Percentiles rank a stretch among this genome's conserved stretches.
These are phyloP conservation scores for Ceratocystis cubensis DNA, from an alignment of 2,329 filamentous ascomycete species.

Conservation along the genomic window DNA sequence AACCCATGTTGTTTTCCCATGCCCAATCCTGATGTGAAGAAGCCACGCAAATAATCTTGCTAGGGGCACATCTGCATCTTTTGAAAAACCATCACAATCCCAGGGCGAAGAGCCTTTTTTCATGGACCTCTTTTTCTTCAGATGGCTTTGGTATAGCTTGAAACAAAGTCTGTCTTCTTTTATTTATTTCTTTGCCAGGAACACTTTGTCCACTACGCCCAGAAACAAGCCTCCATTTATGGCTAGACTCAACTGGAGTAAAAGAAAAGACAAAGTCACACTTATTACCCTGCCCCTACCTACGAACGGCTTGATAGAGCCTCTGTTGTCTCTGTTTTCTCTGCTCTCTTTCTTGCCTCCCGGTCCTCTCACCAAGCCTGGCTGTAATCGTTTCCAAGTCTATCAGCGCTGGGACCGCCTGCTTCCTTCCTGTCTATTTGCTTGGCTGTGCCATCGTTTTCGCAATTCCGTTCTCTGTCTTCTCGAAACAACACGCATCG, in stretches of 20 bases:
- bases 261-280: neutral
- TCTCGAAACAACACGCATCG: neutral
- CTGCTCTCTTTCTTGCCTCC: neutral
- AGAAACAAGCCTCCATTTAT: neutral
- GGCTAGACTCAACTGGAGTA: neutral
- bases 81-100: neutral
- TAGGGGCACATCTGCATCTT: neutral
- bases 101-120: neutral
- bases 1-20: neutral
- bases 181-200: neutral
- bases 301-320: neutral
- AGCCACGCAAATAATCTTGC: neutral
- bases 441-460: neutral
- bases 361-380: neutral
- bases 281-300: neutral
- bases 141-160: neutral
- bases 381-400: neutral
- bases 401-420: neutral
- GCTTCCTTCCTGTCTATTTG: neutral
- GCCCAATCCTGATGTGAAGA: neutral
- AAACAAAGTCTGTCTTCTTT: neutral
- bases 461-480: neutral
- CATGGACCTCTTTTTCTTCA: neutral
- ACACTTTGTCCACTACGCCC: neutral
- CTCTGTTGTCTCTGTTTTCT: conserved; percentile 1